Evolutionary conservation across 192 early-diverging fungal species (phyloP), one percentile per base, ranked within the genome.

Genomic region (Podila horticola): DNA sequence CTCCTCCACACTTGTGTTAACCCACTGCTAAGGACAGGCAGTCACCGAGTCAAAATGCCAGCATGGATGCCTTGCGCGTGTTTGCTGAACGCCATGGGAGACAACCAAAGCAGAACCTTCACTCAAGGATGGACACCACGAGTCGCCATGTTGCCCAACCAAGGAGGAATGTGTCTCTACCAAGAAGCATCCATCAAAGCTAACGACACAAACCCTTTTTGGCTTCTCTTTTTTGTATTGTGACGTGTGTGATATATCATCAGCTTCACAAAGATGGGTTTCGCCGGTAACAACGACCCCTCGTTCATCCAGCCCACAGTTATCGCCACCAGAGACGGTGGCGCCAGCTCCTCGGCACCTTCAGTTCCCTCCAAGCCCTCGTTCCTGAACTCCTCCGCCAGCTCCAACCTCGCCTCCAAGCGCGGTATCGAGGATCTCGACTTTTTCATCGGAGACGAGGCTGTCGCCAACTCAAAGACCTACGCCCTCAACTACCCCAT

Each of bases 361-460:
- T 83, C 86, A 7, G 66, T 90, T 20, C 87, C 88, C 50, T 79
- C 85, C 34, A 89, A 89, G 77, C 79, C 88, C 26, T 88, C 87
- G 12, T 88, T 86, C 67, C 62, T 89, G 26, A 71, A 71, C 69
- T 66, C 69, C 30, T 79, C 75, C 22, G 52, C 76, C 5, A 84
- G 83, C 67, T 86, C 86, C 64, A 96, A 96, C 82, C 76, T 98
- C 33, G 94, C 96, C 38, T 94, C 94, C 13, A 98, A 97, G 88
- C 93, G 97, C 64, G 97, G 97, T 49, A 97, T 96, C 74, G 98
- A 98, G 62, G 98, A 99, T 85, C 86, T 99, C 34, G 97, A 99
- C 74, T 99, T 96, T 84, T 94, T 88, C 82, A 98, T 99, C 84
- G 98, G 98, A 31, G 94, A 99, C 85, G 97, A 99, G 63, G 98